Evolutionary conservation across 352 stramenopile genomes (phyloP).

Genomic region (Phytophthora podocarpi): DNA sequence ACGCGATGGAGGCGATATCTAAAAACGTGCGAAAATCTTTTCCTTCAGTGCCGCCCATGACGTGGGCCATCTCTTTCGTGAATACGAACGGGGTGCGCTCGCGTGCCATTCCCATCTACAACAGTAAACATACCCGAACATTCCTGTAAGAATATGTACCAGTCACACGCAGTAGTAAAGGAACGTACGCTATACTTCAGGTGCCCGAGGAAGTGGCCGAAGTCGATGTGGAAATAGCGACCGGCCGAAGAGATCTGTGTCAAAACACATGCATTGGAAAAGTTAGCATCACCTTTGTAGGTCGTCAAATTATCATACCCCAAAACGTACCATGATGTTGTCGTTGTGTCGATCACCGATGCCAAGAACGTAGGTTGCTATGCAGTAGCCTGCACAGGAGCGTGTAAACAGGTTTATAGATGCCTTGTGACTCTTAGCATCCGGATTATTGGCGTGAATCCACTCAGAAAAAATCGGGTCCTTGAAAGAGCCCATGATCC

Average conservation of each 20-base stretch:
- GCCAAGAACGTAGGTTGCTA: conserved; percentile 93
- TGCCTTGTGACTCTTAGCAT: conserved; percentile 59
- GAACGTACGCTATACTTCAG: too few species aligned
- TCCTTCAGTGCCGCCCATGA: conserved; percentile 69
- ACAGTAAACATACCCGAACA: not conserved
- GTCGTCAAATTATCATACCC: too few species aligned
- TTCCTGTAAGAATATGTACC: too few species aligned
- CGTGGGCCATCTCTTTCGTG: conserved; percentile 85
- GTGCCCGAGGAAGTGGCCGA: conserved; percentile 87
- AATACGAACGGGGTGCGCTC: conserved; percentile 88
- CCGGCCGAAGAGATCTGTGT: conserved; percentile 78
- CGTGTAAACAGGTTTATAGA: conserved; percentile 88
- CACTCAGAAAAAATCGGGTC: conserved; percentile 86
- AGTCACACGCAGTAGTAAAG: too few species aligned
- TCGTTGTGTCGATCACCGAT: conserved; percentile 96
- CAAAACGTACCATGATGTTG: conserved; percentile 96
- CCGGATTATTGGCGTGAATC: conserved; percentile 83
- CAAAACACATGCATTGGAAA: too few species aligned
- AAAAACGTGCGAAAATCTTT: conserved; percentile 67
- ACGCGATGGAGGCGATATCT: conserved; percentile 64
- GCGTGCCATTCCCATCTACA: conserved; percentile 71
- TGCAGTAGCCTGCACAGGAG: conserved; percentile 92
- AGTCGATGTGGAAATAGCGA: conserved; percentile 91
- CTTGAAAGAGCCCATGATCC: conserved; percentile 85
- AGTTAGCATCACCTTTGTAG: not conserved